A percentile compares a stretch with the other conserved stretches of the same genome.
Conservation (phyloP, 345 rosid genomes). For the Syzygium aromaticum region DNA sequence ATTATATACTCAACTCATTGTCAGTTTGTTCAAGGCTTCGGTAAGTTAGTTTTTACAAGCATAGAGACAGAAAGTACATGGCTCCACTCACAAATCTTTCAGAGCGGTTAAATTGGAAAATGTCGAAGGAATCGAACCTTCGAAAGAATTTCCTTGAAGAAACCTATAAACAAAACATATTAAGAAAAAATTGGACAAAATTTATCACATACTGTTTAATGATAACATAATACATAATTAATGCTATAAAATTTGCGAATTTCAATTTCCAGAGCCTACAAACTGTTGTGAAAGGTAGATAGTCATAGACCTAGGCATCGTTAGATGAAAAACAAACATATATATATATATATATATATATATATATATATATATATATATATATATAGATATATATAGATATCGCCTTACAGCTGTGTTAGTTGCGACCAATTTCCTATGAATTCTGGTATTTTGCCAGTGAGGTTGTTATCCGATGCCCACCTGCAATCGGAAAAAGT, state of each 20-base stretch:
- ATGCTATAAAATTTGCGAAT: rapidly evolving
- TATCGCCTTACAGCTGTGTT: neutral
- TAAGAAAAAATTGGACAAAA: neutral
- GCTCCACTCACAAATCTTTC: constrained; percentile 22
- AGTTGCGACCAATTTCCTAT: neutral
- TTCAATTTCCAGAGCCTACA: neutral
- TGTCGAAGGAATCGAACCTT: constrained; percentile 33
- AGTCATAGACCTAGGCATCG: too few relatives aligned
- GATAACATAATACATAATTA: neutral
- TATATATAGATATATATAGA: too few relatives aligned
- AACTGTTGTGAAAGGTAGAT: neutral
- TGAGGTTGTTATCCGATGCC: neutral
- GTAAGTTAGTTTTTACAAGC: neutral
- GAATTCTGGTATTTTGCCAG: neutral
- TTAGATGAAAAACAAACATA: too few relatives aligned
- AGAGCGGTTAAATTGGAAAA: constrained; percentile 22
- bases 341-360: too few relatives aligned
- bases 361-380: too few relatives aligned
- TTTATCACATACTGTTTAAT: neutral
- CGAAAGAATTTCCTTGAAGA: constrained; percentile 27
- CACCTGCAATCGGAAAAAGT: neutral
- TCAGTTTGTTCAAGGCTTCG: neutral
- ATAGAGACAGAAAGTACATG: neutral
- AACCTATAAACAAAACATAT: neutral
- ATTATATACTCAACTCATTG: neutral